Conservation (phyloP, 2,329 filamentous ascomycete species). For the Lachnellula subtilissima region DNA sequence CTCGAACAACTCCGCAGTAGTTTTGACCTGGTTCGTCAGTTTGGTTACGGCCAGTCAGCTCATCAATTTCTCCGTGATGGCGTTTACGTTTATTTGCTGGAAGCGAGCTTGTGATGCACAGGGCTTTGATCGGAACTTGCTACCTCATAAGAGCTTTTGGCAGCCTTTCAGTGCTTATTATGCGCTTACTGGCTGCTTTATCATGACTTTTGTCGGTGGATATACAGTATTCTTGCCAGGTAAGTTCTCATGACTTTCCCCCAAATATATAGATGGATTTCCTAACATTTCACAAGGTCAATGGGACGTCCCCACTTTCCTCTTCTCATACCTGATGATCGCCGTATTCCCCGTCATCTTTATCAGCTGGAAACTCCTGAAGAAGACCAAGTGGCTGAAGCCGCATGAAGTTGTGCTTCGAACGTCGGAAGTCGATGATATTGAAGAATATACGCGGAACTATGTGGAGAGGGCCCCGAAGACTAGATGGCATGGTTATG, state of each 20-base stretch:
- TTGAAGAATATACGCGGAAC: conserved; percentile 55
- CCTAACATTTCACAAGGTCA: conserved; percentile 21
- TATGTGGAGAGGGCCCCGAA: conserved; percentile 37
- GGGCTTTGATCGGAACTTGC: conserved; percentile 36
- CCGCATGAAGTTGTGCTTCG: conserved; percentile 51
- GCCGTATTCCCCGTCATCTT: conserved; percentile 55
- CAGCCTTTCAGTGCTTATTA: conserved; percentile 55
- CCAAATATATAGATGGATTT: background rate
- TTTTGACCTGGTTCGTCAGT: conserved; percentile 59
- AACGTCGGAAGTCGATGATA: conserved; percentile 50
- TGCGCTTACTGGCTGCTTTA: conserved; percentile 45
- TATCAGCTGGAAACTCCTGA: conserved; percentile 55
- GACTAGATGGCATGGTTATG: conserved; percentile 20
- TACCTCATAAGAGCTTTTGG: conserved; percentile 48
- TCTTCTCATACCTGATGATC: conserved; percentile 57
- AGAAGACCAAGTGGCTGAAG: conserved; percentile 49
- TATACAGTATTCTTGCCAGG: conserved; percentile 56
- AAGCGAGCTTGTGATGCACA: conserved; percentile 44
- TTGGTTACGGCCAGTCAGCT: conserved; percentile 50
- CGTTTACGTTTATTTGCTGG: conserved; percentile 55
- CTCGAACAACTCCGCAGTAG: conserved; percentile 49
- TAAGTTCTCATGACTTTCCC: conserved; percentile 1
- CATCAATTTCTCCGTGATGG: conserved; percentile 50
- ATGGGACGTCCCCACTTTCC: conserved; percentile 57
- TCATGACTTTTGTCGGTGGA: conserved; percentile 58